phyloP scores from a whole-genome alignment of 345 rosid genomes.

The Mallotus nudiflorus region DNA sequence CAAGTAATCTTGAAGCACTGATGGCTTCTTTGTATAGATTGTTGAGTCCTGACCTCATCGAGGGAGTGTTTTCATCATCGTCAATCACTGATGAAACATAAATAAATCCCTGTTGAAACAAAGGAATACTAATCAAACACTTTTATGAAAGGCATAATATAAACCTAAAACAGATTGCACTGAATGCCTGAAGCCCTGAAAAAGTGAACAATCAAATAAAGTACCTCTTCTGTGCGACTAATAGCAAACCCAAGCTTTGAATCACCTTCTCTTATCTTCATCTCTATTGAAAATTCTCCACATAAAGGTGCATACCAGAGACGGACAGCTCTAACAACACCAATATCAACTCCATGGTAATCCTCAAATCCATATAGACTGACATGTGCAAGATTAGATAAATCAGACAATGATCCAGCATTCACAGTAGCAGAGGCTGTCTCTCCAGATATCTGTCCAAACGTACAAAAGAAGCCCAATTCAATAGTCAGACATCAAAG shows the following conservation, averaged over 20 bases:
- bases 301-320: constrained; percentile 87
- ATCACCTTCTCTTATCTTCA: constrained; percentile 71
- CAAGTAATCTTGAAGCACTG: constrained; percentile 52
- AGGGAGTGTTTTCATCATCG: constrained; percentile 58
- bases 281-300: constrained; percentile 66
- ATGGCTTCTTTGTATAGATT: constrained; percentile 62
- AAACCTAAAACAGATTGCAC: not conserved
- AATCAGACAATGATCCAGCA: constrained; percentile 77
- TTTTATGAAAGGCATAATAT: not conserved
- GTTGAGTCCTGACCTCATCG: constrained; percentile 76
- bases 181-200: not conserved
- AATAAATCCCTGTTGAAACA: constrained; percentile 71
- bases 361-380: constrained; percentile 97
- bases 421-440: constrained; percentile 85
- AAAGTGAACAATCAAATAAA: not conserved
- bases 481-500: not conserved
- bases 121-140: not conserved
- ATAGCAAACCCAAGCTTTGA: constrained; percentile 91
- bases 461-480: not conserved
- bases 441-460: constrained; percentile 88
- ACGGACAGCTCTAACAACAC: constrained; percentile 91
- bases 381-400: constrained; percentile 67
- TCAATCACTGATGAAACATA: constrained; percentile 80
- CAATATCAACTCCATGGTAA: constrained; percentile 95
- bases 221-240: constrained; percentile 97